A percentile compares a stretch with the other conserved stretches of the same genome.
Conservation (phyloP, 148 eudicot genomes). For the Fagopyrum tataricum region DNA sequence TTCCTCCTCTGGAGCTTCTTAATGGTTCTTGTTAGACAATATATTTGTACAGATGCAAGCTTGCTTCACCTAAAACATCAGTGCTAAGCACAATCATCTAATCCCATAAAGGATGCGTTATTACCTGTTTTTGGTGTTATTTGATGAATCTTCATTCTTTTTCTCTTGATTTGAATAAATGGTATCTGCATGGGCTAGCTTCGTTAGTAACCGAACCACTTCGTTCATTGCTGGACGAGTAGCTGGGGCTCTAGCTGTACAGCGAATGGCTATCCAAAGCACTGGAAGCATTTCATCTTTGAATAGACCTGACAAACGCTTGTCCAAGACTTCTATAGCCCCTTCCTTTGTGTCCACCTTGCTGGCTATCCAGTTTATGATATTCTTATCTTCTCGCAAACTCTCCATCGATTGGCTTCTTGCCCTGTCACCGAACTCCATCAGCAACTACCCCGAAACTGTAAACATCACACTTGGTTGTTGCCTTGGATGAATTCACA, state of each 20-base stretch:
- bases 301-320: conserved; percentile 42
- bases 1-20: not conserved
- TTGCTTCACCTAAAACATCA: not conserved
- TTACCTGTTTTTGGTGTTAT: conserved; percentile 26
- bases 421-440: conserved; percentile 90
- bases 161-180: conserved; percentile 42
- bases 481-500: conserved; percentile 75
- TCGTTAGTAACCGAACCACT: conserved; percentile 64
- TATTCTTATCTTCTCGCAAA: conserved; percentile 90
- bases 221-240: conserved; percentile 83
- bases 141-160: conserved; percentile 44
- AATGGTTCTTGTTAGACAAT: not conserved
- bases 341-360: conserved; percentile 83
- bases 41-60: not conserved
- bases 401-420: conserved; percentile 80
- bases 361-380: conserved; percentile 71
- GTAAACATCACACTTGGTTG: conserved; percentile 88
- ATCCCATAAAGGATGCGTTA: not conserved
- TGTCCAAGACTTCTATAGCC: conserved; percentile 67
- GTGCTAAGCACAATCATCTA: not conserved
- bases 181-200: conserved; percentile 61
- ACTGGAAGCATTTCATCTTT: conserved; percentile 70
- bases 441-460: conserved; percentile 89
- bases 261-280: conserved; percentile 62
- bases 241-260: conserved; percentile 48